Conservation (phyloP, 345 rosid genomes). For the Triadica sebifera region DNA sequence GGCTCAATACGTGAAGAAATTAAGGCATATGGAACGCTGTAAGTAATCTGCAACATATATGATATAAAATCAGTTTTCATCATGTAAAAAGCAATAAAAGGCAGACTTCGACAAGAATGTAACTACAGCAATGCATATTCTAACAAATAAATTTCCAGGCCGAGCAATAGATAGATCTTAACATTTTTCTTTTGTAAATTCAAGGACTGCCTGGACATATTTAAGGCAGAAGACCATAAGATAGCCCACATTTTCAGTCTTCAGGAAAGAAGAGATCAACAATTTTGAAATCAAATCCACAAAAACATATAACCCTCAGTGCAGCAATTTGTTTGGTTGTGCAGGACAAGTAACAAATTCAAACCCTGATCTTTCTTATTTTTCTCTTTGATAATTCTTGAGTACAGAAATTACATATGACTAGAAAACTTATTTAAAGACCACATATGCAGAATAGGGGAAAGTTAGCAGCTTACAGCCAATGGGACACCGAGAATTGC, state of each 20-base stretch:
- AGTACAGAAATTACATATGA: background rate
- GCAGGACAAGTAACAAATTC: background rate
- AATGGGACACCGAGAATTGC: constrained; percentile 82
- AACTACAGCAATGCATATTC: background rate
- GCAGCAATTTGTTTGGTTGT: background rate
- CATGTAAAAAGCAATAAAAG: constrained; percentile 3
- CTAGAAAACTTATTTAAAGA: constrained; percentile 6
- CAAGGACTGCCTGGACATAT: background rate
- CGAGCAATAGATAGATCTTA: background rate
- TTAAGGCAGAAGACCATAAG: background rate
- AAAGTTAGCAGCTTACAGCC: constrained; percentile 62
- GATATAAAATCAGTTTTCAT: constrained; percentile 23
- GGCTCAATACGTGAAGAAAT: constrained; percentile 79
- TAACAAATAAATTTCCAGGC: constrained; percentile 1
- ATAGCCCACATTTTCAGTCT: background rate
- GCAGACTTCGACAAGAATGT: constrained; percentile 1
- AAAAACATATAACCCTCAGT: background rate
- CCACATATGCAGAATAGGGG: constrained; percentile 3
- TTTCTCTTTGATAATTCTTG: background rate
- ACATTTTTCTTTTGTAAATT: background rate
- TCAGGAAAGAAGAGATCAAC: constrained; percentile 7
- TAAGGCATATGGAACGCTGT: constrained; percentile 93
- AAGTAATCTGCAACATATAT: constrained; percentile 67
- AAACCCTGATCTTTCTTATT: background rate
- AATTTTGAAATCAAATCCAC: constrained; percentile 4